Evolutionary conservation across 768 basidiomycete genomes (phyloP).

Genomic region (Hygrophoropsis aurantiaca): DNA sequence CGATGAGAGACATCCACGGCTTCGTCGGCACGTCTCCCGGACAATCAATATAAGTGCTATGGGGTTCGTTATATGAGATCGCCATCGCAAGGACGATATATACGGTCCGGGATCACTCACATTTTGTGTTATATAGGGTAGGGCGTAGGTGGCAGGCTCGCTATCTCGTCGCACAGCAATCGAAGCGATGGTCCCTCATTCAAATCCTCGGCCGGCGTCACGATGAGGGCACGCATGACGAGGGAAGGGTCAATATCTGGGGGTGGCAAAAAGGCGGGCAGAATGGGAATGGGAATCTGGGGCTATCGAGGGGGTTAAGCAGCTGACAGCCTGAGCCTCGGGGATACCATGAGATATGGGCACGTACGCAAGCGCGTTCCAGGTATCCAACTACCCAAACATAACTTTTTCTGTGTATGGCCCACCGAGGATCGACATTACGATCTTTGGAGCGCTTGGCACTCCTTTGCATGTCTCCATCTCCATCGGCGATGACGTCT

Average conservation of each 20-base stretch:
- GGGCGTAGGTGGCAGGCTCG: conserved; percentile 11
- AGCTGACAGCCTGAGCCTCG: conserved; percentile 12
- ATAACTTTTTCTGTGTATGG: conserved; percentile 48
- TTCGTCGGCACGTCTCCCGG: conserved; percentile 17
- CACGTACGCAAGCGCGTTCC: conserved; percentile 47
- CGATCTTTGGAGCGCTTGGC: conserved; percentile 10
- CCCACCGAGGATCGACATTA: conserved; percentile 39
- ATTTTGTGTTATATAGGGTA: conserved; percentile 18
- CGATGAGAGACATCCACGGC: conserved; percentile 11
- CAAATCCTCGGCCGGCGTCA: conserved; percentile 47
- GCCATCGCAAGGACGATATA: too few species aligned
- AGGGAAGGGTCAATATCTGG: conserved; percentile 43
- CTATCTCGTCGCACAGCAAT: conserved; percentile 21
- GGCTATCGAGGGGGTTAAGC: conserved; percentile 27
- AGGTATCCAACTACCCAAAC: conserved; percentile 60
- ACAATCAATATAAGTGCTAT: conserved; percentile 4
- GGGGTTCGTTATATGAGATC: background rate
- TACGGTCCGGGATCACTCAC: too few species aligned
- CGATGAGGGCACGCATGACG: conserved; percentile 54
- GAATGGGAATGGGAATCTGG: conserved; percentile 39
- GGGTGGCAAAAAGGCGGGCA: conserved; percentile 40
- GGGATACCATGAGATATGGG: conserved; percentile 4
- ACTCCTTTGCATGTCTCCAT: conserved; percentile 4
- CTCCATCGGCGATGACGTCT: background rate
- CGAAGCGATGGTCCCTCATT: conserved; percentile 27